Conservation (phyloP, 345 rosid species). For the Aquilaria sinensis region DNA sequence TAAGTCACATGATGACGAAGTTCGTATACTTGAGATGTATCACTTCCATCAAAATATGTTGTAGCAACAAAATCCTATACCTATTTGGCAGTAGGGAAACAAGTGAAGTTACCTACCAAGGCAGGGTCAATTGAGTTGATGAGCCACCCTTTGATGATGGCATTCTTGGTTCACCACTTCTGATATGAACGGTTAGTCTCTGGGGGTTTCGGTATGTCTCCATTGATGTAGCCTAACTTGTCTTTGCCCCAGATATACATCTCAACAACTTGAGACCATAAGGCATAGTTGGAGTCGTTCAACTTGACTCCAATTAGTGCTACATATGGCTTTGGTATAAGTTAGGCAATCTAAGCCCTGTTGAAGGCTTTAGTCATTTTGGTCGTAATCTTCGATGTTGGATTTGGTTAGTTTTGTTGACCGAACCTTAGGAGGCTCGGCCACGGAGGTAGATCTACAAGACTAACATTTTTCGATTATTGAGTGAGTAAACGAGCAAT, state of each 20-base stretch:
- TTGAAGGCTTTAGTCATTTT: no score
- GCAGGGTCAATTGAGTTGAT: background rate
- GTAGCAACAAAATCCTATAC: constrained; percentile 1
- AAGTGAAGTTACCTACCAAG: background rate
- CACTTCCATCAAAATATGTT: constrained; percentile 1
- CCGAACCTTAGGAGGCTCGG: background rate
- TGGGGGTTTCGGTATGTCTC: background rate
- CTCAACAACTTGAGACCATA: background rate
- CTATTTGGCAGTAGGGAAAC: background rate
- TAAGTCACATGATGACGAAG: background rate
- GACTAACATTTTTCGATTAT: no score
- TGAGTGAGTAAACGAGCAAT: no score
- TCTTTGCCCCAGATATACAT: background rate
- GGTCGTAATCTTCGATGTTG: no score
- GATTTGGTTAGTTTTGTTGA: background rate
- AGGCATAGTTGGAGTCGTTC: background rate
- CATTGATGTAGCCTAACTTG: constrained; percentile 2
- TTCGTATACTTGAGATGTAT: background rate
- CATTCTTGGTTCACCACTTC: background rate
- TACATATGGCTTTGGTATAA: no score
- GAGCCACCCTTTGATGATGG: constrained; percentile 2
- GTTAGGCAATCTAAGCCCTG: no score
- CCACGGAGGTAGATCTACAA: no score
- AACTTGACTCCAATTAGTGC: no score
- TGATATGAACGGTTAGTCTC: background rate